phyloP scores from a whole-genome alignment of 192 early-diverging fungal species.

The Coemansia sp. region DNA sequence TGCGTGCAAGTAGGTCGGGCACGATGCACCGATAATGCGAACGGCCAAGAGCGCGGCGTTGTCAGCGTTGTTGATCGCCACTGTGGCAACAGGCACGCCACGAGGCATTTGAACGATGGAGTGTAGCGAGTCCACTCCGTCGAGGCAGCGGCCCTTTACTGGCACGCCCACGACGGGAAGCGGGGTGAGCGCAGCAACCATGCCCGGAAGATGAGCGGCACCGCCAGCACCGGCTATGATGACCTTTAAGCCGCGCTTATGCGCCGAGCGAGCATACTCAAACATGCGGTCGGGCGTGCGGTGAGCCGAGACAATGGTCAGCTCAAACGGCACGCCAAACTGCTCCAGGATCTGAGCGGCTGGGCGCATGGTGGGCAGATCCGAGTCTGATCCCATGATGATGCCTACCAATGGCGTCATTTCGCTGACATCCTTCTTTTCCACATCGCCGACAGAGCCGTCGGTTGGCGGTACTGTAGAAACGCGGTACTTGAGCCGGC shows the following conservation, averaged over 20 bases:
- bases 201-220: conserved; percentile 98
- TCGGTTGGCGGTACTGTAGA: conserved; percentile 9
- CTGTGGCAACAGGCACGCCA: conserved; percentile 98
- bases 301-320: conserved; percentile 98
- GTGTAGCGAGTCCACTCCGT: conserved; percentile 96
- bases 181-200: conserved; percentile 98
- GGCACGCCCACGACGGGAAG: conserved; percentile 98
- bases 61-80: conserved; percentile 97
- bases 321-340: conserved; percentile 93
- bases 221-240: conserved; percentile 99
- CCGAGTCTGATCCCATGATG: conserved; percentile 99
- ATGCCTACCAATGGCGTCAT: conserved; percentile 88
- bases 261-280: conserved; percentile 87
- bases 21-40: conserved; percentile 83
- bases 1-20: conserved; percentile 74
- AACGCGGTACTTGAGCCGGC: conserved; percentile 29
- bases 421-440: conserved; percentile 31
- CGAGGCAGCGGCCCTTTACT: conserved; percentile 87
- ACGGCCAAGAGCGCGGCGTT: conserved; percentile 96
- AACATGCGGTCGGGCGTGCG: conserved; percentile 94
- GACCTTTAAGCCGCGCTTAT: conserved; percentile 88
- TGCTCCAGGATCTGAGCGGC: conserved; percentile 88
- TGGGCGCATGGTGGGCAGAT: conserved; percentile 92
- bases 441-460: conserved; percentile 30
- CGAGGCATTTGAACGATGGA: conserved; percentile 99